phyloP scores from a whole-genome alignment of 148 eudicot genomes.

The Agrostemma githago region DNA sequence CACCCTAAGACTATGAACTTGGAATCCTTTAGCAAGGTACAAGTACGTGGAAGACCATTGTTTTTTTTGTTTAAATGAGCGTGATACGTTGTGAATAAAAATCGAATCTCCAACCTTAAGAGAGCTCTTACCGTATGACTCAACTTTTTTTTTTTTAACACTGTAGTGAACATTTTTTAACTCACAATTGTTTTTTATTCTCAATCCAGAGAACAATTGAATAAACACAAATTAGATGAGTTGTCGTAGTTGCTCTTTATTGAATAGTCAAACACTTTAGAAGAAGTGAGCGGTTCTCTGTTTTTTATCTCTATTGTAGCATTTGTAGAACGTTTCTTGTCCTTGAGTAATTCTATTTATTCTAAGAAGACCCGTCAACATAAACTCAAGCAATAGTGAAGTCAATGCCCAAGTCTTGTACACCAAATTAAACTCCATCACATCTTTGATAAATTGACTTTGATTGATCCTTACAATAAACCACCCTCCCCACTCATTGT shows the following conservation, averaged over 20 bases:
- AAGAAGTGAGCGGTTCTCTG: not conserved
- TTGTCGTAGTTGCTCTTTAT: not conserved
- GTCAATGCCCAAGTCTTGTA: constrained; percentile 5
- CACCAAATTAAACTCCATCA: constrained; percentile 1
- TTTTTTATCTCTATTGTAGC: not conserved
- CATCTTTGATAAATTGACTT: not conserved
- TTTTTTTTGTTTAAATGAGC: too few relatives aligned
- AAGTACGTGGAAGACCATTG: not conserved
- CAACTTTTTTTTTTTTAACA: too few relatives aligned
- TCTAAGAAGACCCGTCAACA: not conserved
- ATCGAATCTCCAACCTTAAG: too few relatives aligned
- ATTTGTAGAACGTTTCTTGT: constrained; percentile 2
- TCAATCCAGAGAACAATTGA: not conserved
- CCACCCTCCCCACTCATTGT: not conserved
- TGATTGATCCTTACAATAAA: not conserved
- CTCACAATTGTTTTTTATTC: not conserved
- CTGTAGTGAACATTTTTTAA: not conserved
- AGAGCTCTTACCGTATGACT: too few relatives aligned
- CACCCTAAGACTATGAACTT: too few relatives aligned
- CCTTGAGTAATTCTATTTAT: not conserved
- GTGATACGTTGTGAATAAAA: too few relatives aligned
- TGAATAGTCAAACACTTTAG: not conserved
- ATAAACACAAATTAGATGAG: not conserved
- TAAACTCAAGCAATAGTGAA: not conserved
- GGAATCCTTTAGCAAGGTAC: too few relatives aligned